A percentile compares a stretch with the other conserved stretches of the same genome.
phyloP scores from a whole-genome alignment of 352 stramenopile species.

The Phytopythium sindhum region DNA sequence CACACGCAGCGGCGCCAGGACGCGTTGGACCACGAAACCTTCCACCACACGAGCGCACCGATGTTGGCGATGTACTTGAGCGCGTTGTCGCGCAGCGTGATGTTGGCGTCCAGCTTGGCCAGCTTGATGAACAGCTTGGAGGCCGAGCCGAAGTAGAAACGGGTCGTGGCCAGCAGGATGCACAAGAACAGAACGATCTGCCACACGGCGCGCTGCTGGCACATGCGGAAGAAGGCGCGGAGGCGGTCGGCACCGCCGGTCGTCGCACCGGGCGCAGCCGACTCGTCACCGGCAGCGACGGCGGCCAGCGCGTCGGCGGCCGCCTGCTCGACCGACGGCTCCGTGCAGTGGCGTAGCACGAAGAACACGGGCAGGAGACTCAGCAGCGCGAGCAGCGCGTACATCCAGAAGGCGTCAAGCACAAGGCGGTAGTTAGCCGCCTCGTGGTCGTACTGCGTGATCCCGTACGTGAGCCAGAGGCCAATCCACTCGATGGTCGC shows the following conservation, averaged over 20 bases:
- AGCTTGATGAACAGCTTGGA: constrained; percentile 36
- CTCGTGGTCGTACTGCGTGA: constrained; percentile 39
- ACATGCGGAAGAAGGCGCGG: constrained; percentile 57
- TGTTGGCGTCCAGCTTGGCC: constrained; percentile 34
- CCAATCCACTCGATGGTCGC: constrained; percentile 43
- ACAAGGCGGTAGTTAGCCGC: constrained; percentile 45
- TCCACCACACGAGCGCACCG: constrained; percentile 54
- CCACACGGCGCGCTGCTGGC: constrained; percentile 70
- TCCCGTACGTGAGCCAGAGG: constrained; percentile 41
- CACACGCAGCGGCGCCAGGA: constrained; percentile 36
- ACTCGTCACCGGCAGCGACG: constrained; percentile 22
- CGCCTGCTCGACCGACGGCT: constrained; percentile 35
- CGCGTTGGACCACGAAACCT: constrained; percentile 42
- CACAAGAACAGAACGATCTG: constrained; percentile 74
- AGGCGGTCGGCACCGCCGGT: constrained; percentile 18
- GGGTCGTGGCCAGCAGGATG: constrained; percentile 44
- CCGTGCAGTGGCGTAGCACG: constrained; percentile 54
- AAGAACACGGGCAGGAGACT: constrained; percentile 60
- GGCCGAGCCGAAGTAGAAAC: constrained; percentile 54
- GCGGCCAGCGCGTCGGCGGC: constrained; percentile 22
- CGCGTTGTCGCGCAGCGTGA: constrained; percentile 39
- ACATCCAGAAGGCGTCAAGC: constrained; percentile 49
- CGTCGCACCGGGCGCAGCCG: constrained; percentile 13
- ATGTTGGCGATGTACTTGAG: constrained; percentile 53
- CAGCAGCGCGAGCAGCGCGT: constrained; percentile 44